phyloP scores from a whole-genome alignment of 192 early-diverging fungal species.

The Coemansia sp. region DNA sequence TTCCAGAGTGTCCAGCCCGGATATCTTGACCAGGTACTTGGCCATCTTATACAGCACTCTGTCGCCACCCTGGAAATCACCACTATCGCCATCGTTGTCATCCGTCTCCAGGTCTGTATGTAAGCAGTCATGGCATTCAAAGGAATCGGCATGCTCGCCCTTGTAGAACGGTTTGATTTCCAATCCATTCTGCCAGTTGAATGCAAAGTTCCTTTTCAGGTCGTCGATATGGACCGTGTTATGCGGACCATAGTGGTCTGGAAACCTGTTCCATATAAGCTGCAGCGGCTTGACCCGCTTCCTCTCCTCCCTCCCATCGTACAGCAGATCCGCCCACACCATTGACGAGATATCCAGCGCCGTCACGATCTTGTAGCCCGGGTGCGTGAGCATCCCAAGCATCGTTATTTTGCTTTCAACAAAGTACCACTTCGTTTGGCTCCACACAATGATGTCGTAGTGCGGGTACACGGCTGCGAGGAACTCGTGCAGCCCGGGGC shows the following conservation, averaged over 20 bases:
- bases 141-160: no score
- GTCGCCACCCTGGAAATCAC: slow-evolving; percentile 28
- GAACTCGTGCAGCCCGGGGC: slow-evolving; percentile 66
- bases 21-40: slow-evolving; percentile 62
- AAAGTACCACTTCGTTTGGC: slow-evolving; percentile 72
- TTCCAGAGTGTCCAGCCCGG: slow-evolving; percentile 54
- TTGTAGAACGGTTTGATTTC: slow-evolving; percentile 53
- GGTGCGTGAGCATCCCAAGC: slow-evolving; percentile 64
- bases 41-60: slow-evolving; percentile 62
- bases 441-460: slow-evolving; percentile 80
- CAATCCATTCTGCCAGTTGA: slow-evolving; percentile 69
- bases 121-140: no score
- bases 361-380: slow-evolving; percentile 66
- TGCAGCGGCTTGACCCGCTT: slow-evolving; percentile 76
- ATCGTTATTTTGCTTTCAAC: slow-evolving; percentile 76
- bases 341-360: slow-evolving; percentile 72
- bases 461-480: slow-evolving; percentile 64
- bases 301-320: slow-evolving; percentile 57
- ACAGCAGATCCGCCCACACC: slow-evolving; percentile 61
- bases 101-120: slow-evolving; percentile 61
- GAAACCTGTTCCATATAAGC: slow-evolving; percentile 64
- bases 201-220: slow-evolving; percentile 72
- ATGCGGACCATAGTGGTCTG: slow-evolving; percentile 39
- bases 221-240: slow-evolving; percentile 79
- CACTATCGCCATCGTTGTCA: slow-evolving; percentile 26